phyloP scores from a whole-genome alignment of 139 green algal genomes.

The Yamagishiella unicocca region DNA sequence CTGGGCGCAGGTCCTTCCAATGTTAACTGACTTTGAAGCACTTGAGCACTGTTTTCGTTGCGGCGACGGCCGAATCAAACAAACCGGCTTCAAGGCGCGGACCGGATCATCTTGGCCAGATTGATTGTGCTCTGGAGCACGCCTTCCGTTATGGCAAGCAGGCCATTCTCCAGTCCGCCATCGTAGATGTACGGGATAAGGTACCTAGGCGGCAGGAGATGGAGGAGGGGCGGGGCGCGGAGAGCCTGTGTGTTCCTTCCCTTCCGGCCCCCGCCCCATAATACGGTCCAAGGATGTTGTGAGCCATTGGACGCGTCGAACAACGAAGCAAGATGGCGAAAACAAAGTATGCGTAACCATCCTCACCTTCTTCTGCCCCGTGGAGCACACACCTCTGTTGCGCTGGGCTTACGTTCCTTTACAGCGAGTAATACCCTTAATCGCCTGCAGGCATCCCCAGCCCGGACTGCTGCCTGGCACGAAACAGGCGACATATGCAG shows the following conservation, averaged over 20 bases:
- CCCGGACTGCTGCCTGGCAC: background rate
- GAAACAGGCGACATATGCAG: background rate
- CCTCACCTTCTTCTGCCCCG: background rate
- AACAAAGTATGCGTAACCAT: background rate
- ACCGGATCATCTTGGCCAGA: background rate
- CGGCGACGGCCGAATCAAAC: no score
- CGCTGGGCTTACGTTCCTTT: background rate
- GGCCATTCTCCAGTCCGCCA: conserved; percentile 1
- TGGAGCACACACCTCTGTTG: no score
- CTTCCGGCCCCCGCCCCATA: no score
- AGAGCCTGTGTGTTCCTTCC: no score
- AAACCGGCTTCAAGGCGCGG: background rate
- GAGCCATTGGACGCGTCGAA: background rate
- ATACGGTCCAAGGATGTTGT: background rate
- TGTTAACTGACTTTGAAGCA: no score
- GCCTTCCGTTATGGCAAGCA: background rate
- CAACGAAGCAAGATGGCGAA: background rate
- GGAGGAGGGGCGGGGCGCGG: no score
- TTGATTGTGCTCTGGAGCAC: background rate
- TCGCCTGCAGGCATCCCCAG: background rate
- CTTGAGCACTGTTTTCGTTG: no score
- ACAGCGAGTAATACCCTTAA: background rate
- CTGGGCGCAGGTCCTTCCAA: no score
- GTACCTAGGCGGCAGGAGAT: no score
- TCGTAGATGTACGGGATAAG: conserved; percentile 1